Evolutionary conservation across 495 filamentous ascomycete species (phyloP).

Genomic region (Podospora fimiseda): DNA sequence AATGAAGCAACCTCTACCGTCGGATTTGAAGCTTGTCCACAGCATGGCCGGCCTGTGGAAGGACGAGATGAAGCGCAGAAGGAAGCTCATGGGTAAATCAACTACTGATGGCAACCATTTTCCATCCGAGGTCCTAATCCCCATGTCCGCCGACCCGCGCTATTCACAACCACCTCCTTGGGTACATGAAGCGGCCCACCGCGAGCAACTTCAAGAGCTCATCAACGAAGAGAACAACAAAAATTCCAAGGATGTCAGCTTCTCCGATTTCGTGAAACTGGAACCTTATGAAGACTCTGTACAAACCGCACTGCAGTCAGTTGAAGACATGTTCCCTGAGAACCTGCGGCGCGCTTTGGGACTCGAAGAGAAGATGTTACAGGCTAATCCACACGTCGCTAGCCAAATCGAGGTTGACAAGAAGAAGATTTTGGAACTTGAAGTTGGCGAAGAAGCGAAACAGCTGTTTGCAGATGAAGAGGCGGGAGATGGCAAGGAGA

Average conservation of each 20-base stretch:
- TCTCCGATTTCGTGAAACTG: conserved; percentile 56
- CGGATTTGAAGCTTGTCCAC: conserved; percentile 72
- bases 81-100: conserved; percentile 55
- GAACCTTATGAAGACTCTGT: conserved; percentile 50
- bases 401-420: conserved; percentile 43
- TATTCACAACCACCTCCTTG: conserved; percentile 63
- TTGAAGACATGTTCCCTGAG: conserved; percentile 77
- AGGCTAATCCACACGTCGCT: conserved; percentile 18
- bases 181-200: conserved; percentile 87
- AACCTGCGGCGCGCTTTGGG: conserved; percentile 50
- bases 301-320: conserved; percentile 73
- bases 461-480: conserved; percentile 45
- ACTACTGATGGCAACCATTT: conserved; percentile 67
- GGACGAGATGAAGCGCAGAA: conserved; percentile 78
- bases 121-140: conserved; percentile 68
- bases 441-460: conserved; percentile 33
- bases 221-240: conserved; percentile 55
- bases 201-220: conserved; percentile 53
- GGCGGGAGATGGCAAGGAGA: no score
- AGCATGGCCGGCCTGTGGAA: conserved; percentile 94
- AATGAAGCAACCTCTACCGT: conserved; percentile 52
- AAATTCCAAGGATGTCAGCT: conserved; percentile 43
- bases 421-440: conserved; percentile 33
- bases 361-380: conserved; percentile 21
- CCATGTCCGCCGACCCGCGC: conserved; percentile 77